Conservation (phyloP, 2,329 filamentous ascomycete genomes). For the Paecilomyces fulvus region DNA sequence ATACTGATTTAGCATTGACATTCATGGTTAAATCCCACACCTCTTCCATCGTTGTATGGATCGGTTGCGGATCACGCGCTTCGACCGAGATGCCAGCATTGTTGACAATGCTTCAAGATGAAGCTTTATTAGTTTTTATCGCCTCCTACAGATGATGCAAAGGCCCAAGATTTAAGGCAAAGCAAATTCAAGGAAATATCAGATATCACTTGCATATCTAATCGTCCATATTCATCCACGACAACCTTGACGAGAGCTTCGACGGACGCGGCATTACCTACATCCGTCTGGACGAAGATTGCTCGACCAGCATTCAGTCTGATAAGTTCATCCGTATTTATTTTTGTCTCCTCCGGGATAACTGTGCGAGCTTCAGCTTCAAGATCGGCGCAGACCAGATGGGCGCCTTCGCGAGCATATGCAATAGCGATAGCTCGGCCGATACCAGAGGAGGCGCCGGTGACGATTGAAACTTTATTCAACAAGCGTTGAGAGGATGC, state of each 20-base stretch:
- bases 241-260: not conserved
- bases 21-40: slow-evolving; percentile 13
- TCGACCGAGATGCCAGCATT: not conserved
- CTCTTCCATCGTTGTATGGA: not conserved
- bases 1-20: slow-evolving; percentile 34
- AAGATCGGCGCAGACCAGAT: slow-evolving; percentile 13
- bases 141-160: not conserved
- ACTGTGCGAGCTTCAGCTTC: slow-evolving; percentile 1
- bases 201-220: not conserved
- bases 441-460: slow-evolving; percentile 12
- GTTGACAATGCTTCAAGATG: not conserved
- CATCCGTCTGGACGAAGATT: not conserved
- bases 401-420: slow-evolving; percentile 14
- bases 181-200: not conserved
- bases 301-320: not conserved
- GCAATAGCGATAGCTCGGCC: slow-evolving; percentile 11
- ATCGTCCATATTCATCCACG: not conserved
- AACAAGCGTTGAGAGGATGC: not conserved
- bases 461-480: slow-evolving; percentile 12
- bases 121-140: not conserved
- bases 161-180: not conserved
- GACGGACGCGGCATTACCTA: not conserved
- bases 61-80: not conserved
- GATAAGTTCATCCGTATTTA: slow-evolving; percentile 3
- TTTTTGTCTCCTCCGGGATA: not conserved